phyloP scores from a whole-genome alignment of 2,329 filamentous ascomycete genomes.

The Aspergillus sclerotialis region DNA sequence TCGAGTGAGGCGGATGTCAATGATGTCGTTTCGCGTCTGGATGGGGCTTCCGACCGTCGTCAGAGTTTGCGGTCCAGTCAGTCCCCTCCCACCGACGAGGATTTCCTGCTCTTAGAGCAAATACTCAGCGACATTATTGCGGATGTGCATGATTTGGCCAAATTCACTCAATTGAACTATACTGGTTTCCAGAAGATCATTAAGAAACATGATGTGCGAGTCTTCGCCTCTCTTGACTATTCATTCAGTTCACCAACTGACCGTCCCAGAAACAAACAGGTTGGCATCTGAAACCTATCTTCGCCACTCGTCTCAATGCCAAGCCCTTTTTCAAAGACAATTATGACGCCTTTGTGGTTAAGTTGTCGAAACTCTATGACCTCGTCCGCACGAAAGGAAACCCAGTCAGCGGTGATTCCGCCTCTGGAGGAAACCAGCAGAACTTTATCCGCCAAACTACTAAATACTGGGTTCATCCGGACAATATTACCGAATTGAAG shows the following conservation, averaged over 20 bases:
- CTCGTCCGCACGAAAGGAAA: conserved; percentile 88
- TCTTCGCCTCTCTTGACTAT: not conserved
- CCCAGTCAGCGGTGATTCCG: conserved; percentile 82
- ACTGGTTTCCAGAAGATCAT: conserved; percentile 99
- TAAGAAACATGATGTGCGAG: conserved; percentile 91
- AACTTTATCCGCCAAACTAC: conserved; percentile 96
- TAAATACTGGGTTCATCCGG: conserved; percentile 98
- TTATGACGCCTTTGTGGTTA: conserved; percentile 91
- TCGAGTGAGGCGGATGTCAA: conserved; percentile 83
- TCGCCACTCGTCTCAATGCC: conserved; percentile 85
- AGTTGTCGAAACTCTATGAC: conserved; percentile 92
- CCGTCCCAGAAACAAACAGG: conserved; percentile 73
- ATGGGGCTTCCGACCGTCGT: conserved; percentile 44
- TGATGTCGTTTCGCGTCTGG: conserved; percentile 72
- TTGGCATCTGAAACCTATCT: conserved; percentile 92
- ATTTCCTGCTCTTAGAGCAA: conserved; percentile 89
- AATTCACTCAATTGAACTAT: conserved; percentile 97
- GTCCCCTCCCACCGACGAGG: conserved; percentile 66
- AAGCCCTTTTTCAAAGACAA: conserved; percentile 99
- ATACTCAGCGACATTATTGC: conserved; percentile 97
- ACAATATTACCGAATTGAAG: conserved; percentile 97
- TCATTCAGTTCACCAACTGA: conserved; percentile 2
- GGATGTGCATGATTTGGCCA: conserved; percentile 94
- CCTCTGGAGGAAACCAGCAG: conserved; percentile 84
- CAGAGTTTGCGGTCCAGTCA: conserved; percentile 25